phyloP scores from a whole-genome alignment of 768 basidiomycete species.

The Amanita muscaria region DNA sequence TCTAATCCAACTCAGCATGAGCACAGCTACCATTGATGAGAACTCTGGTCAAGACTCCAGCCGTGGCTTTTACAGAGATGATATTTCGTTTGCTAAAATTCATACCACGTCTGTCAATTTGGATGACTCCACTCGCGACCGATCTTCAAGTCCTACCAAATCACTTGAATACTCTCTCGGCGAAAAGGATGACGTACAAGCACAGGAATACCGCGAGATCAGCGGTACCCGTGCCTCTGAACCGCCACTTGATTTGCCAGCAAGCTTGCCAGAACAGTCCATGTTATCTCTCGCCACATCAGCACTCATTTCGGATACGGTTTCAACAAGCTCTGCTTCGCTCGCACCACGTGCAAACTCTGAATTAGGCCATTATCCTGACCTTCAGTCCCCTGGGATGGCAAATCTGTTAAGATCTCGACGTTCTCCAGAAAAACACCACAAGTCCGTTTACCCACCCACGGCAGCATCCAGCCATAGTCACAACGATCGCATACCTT shows the following conservation, averaged over 20 bases:
- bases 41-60: conserved; percentile 24
- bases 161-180: conserved; percentile 41
- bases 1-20: conserved; percentile 45
- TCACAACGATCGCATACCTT: conserved; percentile 42
- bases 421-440: conserved; percentile 49
- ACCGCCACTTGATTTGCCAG: conserved; percentile 35
- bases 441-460: conserved; percentile 59
- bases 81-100: conserved; percentile 51
- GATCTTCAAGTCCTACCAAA: conserved; percentile 48
- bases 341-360: conserved; percentile 60
- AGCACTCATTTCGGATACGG: conserved; percentile 23
- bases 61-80: conserved; percentile 48
- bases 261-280: conserved; percentile 44
- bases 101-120: conserved; percentile 28
- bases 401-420: conserved; percentile 25
- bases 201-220: conserved; percentile 28
- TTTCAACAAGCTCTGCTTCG: conserved; percentile 18
- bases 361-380: conserved; percentile 74
- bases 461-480: conserved; percentile 39
- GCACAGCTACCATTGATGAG: conserved; percentile 36
- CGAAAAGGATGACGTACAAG: conserved; percentile 23
- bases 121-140: conserved; percentile 23
- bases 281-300: conserved; percentile 52
- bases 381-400: conserved; percentile 35
- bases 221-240: conserved; percentile 34